These are phyloP conservation scores for Neonectria magnoliae DNA, from an alignment of 2,329 filamentous ascomycete genomes.

Conservation along the genomic window DNA sequence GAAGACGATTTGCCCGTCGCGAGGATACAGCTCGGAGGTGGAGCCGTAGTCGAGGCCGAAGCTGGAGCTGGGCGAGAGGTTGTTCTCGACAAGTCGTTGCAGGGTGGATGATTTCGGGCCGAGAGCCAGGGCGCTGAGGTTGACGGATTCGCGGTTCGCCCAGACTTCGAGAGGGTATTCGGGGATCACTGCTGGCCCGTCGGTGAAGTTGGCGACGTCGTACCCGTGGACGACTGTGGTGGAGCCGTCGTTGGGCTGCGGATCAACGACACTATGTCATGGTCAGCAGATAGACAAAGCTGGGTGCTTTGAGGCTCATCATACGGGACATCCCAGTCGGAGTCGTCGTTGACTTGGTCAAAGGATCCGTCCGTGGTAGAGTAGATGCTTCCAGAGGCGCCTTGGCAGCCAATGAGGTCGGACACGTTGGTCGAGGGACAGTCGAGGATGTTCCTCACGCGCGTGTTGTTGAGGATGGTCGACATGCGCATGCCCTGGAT, in stretches of 20 bases:
- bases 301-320: no score
- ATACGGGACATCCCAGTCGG: conserved; percentile 20
- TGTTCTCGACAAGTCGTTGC: conserved; percentile 2
- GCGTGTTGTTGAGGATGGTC: conserved; percentile 23
- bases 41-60: conserved; percentile 21
- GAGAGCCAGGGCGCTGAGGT: conserved; percentile 19
- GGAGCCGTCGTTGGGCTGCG: conserved; percentile 10
- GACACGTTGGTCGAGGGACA: conserved; percentile 11
- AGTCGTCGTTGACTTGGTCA: conserved; percentile 11
- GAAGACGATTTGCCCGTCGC: conserved; percentile 16
- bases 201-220: conserved; percentile 19
- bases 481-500: conserved; percentile 20
- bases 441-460: conserved; percentile 19
- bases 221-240: conserved; percentile 19
- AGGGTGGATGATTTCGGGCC: conserved; percentile 14
- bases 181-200: conserved; percentile 2
- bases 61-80: conserved; percentile 5
- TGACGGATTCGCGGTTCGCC: conserved; percentile 16
- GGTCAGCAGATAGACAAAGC: neutral
- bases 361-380: conserved; percentile 6
- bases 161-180: conserved; percentile 20
- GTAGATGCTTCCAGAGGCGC: conserved; percentile 23
- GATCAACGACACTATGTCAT: conserved; percentile 1
- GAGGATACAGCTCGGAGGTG: conserved; percentile 15
- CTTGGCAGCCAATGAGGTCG: conserved; percentile 21